Conservation (phyloP, 1,284 basidiomycete genomes). For the Melanopsichium pennsylvanicum region DNA sequence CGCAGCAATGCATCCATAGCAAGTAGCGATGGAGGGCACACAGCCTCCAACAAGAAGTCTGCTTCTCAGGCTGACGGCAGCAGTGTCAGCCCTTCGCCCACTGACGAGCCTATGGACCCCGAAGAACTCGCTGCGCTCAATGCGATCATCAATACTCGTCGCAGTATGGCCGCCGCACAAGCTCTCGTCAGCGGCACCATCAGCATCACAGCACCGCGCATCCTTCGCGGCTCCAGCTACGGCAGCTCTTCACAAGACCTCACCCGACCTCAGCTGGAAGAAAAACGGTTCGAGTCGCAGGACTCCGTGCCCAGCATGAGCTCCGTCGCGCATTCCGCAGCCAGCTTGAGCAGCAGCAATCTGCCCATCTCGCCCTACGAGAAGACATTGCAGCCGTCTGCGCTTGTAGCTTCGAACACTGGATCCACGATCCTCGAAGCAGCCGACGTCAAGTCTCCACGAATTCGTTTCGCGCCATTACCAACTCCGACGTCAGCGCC, state of each 20-base stretch:
- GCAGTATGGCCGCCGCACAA: slow-evolving; percentile 62
- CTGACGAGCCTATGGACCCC: slow-evolving; percentile 54
- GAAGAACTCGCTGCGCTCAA: slow-evolving; percentile 64
- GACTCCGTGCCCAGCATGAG: slow-evolving; percentile 46
- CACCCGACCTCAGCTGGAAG: slow-evolving; percentile 24
- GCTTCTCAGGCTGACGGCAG: slow-evolving; percentile 1
- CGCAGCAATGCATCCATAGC: slow-evolving; percentile 2
- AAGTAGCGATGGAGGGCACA: not conserved
- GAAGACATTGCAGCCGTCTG: slow-evolving; percentile 2
- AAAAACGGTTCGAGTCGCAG: slow-evolving; percentile 35
- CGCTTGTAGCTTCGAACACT: slow-evolving; percentile 1
- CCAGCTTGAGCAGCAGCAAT: slow-evolving; percentile 32
- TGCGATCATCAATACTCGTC: slow-evolving; percentile 64
- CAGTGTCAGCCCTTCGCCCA: slow-evolving; percentile 13
- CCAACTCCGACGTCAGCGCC: slow-evolving; percentile 31
- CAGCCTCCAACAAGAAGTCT: not conserved
- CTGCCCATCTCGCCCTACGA: slow-evolving; percentile 15
- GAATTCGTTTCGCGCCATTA: slow-evolving; percentile 53
- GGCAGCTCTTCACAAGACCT: slow-evolving; percentile 28
- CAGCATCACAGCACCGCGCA: slow-evolving; percentile 11
- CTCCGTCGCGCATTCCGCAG: slow-evolving; percentile 28
- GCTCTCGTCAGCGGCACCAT: slow-evolving; percentile 57
- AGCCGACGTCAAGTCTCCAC: slow-evolving; percentile 27
- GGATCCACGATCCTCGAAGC: slow-evolving; percentile 10
- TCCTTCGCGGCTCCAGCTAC: slow-evolving; percentile 24